Evolutionary conservation across 768 basidiomycete genomes (phyloP).

Genomic region (Lyophyllum semitale): DNA sequence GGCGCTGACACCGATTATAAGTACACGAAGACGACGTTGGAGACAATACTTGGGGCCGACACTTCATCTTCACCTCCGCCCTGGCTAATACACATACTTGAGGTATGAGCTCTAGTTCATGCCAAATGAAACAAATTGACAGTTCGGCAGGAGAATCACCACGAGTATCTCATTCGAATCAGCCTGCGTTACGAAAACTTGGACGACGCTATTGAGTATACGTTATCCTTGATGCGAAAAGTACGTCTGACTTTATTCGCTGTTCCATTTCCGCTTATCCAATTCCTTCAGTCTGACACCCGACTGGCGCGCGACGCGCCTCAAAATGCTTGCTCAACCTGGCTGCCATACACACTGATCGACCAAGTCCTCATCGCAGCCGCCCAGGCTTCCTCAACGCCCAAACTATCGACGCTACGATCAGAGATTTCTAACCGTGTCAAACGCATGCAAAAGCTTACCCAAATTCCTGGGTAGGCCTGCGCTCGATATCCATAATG

Average conservation of each 20-base stretch:
- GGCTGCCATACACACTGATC: slow-evolving; percentile 83
- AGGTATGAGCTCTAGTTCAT: slow-evolving; percentile 45
- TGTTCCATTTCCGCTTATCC: slow-evolving; percentile 12
- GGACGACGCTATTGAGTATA: slow-evolving; percentile 74
- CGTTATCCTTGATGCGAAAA: slow-evolving; percentile 70
- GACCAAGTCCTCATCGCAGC: slow-evolving; percentile 79
- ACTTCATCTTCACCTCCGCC: slow-evolving; percentile 66
- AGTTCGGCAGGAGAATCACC: slow-evolving; percentile 62
- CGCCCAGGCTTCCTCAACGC: slow-evolving; percentile 48
- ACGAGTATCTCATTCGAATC: slow-evolving; percentile 81
- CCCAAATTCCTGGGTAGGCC: slow-evolving; percentile 33
- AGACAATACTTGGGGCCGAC: slow-evolving; percentile 74
- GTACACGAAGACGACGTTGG: slow-evolving; percentile 77
- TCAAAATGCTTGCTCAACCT: slow-evolving; percentile 62
- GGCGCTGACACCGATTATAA: slow-evolving; percentile 64
- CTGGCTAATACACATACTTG: slow-evolving; percentile 79
- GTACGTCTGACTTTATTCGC: slow-evolving; percentile 37
- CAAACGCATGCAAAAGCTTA: slow-evolving; percentile 69
- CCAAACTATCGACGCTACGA: slow-evolving; percentile 54
- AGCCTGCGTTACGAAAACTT: slow-evolving; percentile 80
- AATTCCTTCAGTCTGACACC: slow-evolving; percentile 47
- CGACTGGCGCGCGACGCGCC: slow-evolving; percentile 52
- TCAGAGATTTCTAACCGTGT: slow-evolving; percentile 63
- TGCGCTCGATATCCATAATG: background rate
- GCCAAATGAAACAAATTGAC: slow-evolving; percentile 3